These are phyloP conservation scores for Hortaea werneckii DNA, from an alignment of 2,329 filamentous ascomycete genomes.

Conservation along the genomic window DNA sequence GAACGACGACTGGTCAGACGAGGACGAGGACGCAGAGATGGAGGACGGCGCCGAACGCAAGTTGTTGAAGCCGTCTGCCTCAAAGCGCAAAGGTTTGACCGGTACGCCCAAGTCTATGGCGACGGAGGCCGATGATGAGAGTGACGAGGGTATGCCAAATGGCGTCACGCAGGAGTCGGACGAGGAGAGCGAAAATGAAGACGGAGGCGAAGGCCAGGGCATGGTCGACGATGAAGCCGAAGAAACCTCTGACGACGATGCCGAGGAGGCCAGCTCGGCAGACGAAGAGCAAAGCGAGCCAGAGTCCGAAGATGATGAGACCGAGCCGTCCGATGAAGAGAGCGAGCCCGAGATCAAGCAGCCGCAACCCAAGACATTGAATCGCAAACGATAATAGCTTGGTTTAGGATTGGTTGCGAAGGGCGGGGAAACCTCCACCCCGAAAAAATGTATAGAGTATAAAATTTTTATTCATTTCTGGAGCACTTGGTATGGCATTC, in stretches of 20 bases:
- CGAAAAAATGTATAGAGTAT: neutral
- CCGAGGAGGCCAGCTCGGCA: slow-evolving; percentile 10
- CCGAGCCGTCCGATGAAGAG: slow-evolving; percentile 6
- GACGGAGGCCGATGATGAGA: slow-evolving; percentile 8
- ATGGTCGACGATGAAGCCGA: slow-evolving; percentile 12
- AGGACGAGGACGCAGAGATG: slow-evolving; percentile 2
- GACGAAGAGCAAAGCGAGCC: slow-evolving; percentile 6
- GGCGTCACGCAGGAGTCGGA: slow-evolving; percentile 11
- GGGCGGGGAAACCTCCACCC: neutral
- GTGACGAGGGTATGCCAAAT: slow-evolving; percentile 8
- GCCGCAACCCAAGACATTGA: slow-evolving; percentile 11
- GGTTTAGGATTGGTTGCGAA: neutral
- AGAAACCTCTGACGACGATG: slow-evolving; percentile 11
- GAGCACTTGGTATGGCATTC: neutral
- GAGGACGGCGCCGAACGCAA: neutral
- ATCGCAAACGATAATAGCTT: slow-evolving; percentile 11
- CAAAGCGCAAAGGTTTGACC: neutral
- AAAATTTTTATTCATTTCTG: neutral
- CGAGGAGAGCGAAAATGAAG: slow-evolving; percentile 29
- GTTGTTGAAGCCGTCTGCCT: neutral
- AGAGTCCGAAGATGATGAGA: slow-evolving; percentile 6
- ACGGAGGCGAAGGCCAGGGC: slow-evolving; percentile 25
- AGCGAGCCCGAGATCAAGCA: slow-evolving; percentile 11
- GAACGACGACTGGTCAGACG: slow-evolving; percentile 43
- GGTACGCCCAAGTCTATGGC: slow-evolving; percentile 1